phyloP scores from a whole-genome alignment of 768 basidiomycete species.

The Lentinus tigrinus region DNA sequence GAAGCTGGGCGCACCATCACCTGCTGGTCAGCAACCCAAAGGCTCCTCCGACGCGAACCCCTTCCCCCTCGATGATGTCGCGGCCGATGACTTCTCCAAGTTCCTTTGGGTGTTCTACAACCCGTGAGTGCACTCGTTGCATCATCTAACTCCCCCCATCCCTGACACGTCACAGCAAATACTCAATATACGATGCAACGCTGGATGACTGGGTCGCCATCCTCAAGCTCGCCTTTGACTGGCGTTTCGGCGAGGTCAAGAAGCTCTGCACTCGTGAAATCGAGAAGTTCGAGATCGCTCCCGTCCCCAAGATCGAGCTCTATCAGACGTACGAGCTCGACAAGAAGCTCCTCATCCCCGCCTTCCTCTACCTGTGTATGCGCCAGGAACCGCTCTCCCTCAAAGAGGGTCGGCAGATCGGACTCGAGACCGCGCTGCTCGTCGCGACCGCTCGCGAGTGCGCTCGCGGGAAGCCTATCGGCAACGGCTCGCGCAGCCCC shows the following conservation, averaged over 20 bases:
- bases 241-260: slow-evolving; percentile 53
- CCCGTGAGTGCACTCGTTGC: slow-evolving; percentile 22
- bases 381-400: slow-evolving; percentile 50
- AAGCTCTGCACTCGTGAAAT: slow-evolving; percentile 55
- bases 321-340: slow-evolving; percentile 57
- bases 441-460: slow-evolving; percentile 55
- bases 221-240: slow-evolving; percentile 50
- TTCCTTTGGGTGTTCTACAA: slow-evolving; percentile 35
- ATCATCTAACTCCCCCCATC: not conserved
- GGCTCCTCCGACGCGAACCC: slow-evolving; percentile 31
- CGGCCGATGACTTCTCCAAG: slow-evolving; percentile 27
- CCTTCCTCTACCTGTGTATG: slow-evolving; percentile 51
- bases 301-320: slow-evolving; percentile 52
- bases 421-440: slow-evolving; percentile 51
- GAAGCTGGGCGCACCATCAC: slow-evolving; percentile 19
- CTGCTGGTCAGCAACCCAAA: slow-evolving; percentile 22
- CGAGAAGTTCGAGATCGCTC: slow-evolving; percentile 39
- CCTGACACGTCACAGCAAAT: slow-evolving; percentile 39
- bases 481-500: slow-evolving; percentile 29
- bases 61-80: slow-evolving; percentile 28
- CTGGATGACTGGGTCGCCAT: slow-evolving; percentile 55
- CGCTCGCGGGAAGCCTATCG: slow-evolving; percentile 34
- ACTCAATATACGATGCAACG: slow-evolving; percentile 52
- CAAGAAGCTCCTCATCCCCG: slow-evolving; percentile 44
- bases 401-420: slow-evolving; percentile 56